These are phyloP conservation scores for Logfia minima DNA, from an alignment of 129 eudicot genomes.

Conservation along the genomic window DNA sequence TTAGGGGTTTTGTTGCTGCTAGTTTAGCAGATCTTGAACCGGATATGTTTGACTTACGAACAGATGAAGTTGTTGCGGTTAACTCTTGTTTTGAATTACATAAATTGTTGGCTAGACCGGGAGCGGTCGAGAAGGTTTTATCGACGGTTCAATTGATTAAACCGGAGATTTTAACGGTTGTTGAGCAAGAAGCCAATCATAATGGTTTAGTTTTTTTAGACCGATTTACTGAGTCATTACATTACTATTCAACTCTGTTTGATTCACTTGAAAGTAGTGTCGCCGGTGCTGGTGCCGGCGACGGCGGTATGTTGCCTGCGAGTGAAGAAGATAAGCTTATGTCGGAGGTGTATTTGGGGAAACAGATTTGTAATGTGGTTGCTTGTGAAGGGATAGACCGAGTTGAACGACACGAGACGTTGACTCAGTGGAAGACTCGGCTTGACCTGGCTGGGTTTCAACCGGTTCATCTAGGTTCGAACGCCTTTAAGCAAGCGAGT, in stretches of 20 bases:
- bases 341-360: slow-evolving; percentile 75
- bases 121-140: slow-evolving; percentile 63
- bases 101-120: slow-evolving; percentile 54
- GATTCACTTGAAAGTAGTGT: slow-evolving; percentile 74
- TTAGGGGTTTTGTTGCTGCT: slow-evolving; percentile 62
- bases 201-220: slow-evolving; percentile 66
- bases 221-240: slow-evolving; percentile 71
- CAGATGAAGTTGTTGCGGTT: slow-evolving; percentile 66
- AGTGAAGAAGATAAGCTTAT: slow-evolving; percentile 54
- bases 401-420: slow-evolving; percentile 69
- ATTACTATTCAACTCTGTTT: slow-evolving; percentile 75
- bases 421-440: slow-evolving; percentile 63
- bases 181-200: slow-evolving; percentile 78
- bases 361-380: slow-evolving; percentile 80
- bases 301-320: slow-evolving; percentile 23
- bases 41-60: slow-evolving; percentile 51
- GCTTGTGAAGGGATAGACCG: slow-evolving; percentile 78
- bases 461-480: slow-evolving; percentile 71
- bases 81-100: slow-evolving; percentile 81
- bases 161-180: slow-evolving; percentile 69
- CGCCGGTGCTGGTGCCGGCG: slow-evolving; percentile 30
- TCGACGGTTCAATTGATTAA: slow-evolving; percentile 45
- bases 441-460: slow-evolving; percentile 55
- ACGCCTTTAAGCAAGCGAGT: slow-evolving; percentile 82
- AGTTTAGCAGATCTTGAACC: slow-evolving; percentile 69